Base-by-base conservation (phyloP, 2,329 filamentous ascomycete genomes). In the Cryphonectria carpinicola region DNA sequence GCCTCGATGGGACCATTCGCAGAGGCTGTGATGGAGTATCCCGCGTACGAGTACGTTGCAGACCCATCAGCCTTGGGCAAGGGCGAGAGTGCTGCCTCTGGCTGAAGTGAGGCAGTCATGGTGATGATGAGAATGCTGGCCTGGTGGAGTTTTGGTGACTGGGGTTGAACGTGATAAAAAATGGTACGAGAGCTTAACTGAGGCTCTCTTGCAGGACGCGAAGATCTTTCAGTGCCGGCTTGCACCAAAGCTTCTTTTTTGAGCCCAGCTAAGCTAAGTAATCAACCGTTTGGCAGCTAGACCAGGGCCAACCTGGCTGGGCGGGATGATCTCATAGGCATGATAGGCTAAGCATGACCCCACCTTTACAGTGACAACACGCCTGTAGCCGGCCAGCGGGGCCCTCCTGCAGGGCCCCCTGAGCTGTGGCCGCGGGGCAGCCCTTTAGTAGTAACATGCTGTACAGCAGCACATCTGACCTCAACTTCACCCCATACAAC, bases 1-100 rank as follows among this genome's bases (percentile, higher is more conserved):
- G 95, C 93, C 83, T 99, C 96, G 75, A 98, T 89, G 22, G 96
- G 96, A 0, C 95, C 96, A 81, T 97, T 98, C 75, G 97, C 94
- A 19, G 93, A 91, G 69, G 92, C 93, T 68, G 97, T 88, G 74
- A 98, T 88, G 61, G 90, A 91, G 81, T 94, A 97, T 65, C 94
- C 93, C 70, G 89, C 86, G 76, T 90, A 87, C 2, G 92, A 89
- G 79, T 93, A 94, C 13, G 89, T 91, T 14, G 92, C 92, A 64
- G 94, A 97, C 73, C 93, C 93, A 79, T 97, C 93, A 37, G 93
- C 88, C 73, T 90, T 91, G 71, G 89, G 85, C 3, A 97, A 85
- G 74, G 86, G 85, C 41, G 87, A 87, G 14, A 91, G 79, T 32
- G 84, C 80, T 46, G 85, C 87, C 68, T 84, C 82, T 49, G 88